Evolutionary conservation across 306 rosid genomes (phyloP).

Genomic region (Vigna reflexopilosa): DNA sequence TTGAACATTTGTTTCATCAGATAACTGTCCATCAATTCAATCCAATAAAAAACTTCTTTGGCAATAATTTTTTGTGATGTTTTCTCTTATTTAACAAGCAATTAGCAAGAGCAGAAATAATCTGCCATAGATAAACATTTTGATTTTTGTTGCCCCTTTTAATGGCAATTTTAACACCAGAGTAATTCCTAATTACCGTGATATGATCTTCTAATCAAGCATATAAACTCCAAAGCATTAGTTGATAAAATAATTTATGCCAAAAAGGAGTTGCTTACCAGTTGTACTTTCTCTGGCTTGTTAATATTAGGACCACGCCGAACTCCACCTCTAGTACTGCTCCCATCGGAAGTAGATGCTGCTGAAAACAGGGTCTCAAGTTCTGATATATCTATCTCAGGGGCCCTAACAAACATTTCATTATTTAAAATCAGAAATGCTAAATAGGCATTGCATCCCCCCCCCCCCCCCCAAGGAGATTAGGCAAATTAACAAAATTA

Average conservation of each 20-base stretch:
- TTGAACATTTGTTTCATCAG: conserved; percentile 32
- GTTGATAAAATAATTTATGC: conserved; percentile 30
- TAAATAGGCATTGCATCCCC: conserved; percentile 34
- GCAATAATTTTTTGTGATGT: conserved; percentile 28
- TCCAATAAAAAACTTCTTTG: conserved; percentile 15
- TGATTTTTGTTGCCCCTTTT: conserved; percentile 29
- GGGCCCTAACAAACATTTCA: conserved; percentile 71
- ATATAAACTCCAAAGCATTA: conserved; percentile 21
- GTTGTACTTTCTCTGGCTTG: conserved; percentile 94
- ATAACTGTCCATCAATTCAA: not conserved
- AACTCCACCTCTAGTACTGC: conserved; percentile 65
- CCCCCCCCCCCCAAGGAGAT: conserved; percentile 19
- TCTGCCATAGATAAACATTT: conserved; percentile 15
- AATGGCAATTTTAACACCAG: conserved; percentile 27
- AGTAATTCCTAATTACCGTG: conserved; percentile 27
- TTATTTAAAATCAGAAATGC: conserved; percentile 46
- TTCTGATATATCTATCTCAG: conserved; percentile 97
- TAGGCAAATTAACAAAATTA: conserved; percentile 36
- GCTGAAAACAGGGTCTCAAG: conserved; percentile 97
- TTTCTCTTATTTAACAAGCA: conserved; percentile 30
- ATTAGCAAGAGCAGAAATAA: conserved; percentile 10
- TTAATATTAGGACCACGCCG: conserved; percentile 89
- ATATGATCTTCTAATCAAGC: conserved; percentile 22
- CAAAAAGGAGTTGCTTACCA: conserved; percentile 62
- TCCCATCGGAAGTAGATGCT: conserved; percentile 81